Evolutionary conservation across 352 stramenopile genomes (phyloP).

Genomic region (Pythium insidiosum): DNA sequence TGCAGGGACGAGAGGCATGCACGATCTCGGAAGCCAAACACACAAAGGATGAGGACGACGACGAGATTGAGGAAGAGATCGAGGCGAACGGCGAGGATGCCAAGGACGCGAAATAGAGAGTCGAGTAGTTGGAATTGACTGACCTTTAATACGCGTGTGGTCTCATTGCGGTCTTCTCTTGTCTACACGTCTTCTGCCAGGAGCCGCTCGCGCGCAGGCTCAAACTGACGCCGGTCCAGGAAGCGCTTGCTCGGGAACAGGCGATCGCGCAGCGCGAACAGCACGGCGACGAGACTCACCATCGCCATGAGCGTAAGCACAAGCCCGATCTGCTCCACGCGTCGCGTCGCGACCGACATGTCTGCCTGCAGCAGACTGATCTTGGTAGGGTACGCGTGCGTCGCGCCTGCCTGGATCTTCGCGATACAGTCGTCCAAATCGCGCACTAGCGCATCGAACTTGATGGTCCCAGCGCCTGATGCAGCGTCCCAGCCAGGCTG

Average conservation of each 20-base stretch:
- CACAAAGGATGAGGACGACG: constrained; percentile 27
- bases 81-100: constrained; percentile 11
- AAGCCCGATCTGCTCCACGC: constrained; percentile 3
- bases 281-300: constrained; percentile 3
- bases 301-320: constrained; percentile 1
- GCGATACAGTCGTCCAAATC: constrained; percentile 38
- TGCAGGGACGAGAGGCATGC: constrained; percentile 11
- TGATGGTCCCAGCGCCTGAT: constrained; percentile 53
- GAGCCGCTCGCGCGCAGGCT: constrained; percentile 50
- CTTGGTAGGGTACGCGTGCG: not conserved
- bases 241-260: constrained; percentile 22
- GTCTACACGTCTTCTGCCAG: constrained; percentile 20
- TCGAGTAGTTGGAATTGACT: too few species aligned
- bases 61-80: constrained; percentile 47
- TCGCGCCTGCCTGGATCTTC: constrained; percentile 7
- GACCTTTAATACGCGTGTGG: too few species aligned
- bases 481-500: constrained; percentile 58
- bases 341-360: not conserved
- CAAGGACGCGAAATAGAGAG: not conserved
- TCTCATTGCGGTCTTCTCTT: too few species aligned
- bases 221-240: constrained; percentile 25
- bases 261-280: constrained; percentile 20
- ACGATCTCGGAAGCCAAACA: constrained; percentile 2
- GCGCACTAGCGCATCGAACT: constrained; percentile 26
- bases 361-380: constrained; percentile 9